Evolutionary conservation across 306 rosid genomes (phyloP), one percentile per base, ranked within the genome.

Genomic region (Cucurbita ficifolia): DNA sequence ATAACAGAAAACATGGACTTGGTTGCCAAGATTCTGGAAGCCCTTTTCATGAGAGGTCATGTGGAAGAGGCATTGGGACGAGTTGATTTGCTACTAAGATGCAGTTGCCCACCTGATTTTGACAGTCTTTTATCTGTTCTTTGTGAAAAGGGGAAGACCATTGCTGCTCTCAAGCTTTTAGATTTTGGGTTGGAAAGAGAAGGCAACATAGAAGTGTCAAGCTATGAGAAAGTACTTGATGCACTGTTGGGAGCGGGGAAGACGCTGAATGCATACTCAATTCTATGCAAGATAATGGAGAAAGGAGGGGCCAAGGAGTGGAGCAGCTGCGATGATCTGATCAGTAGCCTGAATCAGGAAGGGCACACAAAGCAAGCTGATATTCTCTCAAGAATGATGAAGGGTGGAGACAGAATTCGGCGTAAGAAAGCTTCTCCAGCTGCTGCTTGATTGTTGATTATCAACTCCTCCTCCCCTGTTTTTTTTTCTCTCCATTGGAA

Each of bases 361-460:
- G 98, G 98, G 54, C 88, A 93, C 87, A 88, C 98, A 72, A 93
- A 90, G 83, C 98, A 90, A 85, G 97, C 97, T 5, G 98, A 90
- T 77, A 51, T 90, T 69, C 88, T 93, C 70, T 88, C 92, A 24
- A 86, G 98, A 84, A 84, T 86, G 96, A 85, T 84, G 9, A 88
- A 81, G 77, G 88, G 76, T 74, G 84, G 78, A 51, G 79, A 81
- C 74, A 76, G 50, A 73, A 88, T 82, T 73, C 85, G 86, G 71
- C 86, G 83, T 81, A 86, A 80, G 72, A 82, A 82, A 81, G 80
- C 81, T 74, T 54, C 75, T 63, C 50, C 55, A 58, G 83, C 82
- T 38, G 52, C 81, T 64, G 33, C 33, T 29, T 29, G 33, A 29
- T 29, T 90, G 77, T 29, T 90, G 77, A 86, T 73, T 57, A 78